phyloP scores from a whole-genome alignment of 2,329 filamentous ascomycete species.

The Penicillium sp. region DNA sequence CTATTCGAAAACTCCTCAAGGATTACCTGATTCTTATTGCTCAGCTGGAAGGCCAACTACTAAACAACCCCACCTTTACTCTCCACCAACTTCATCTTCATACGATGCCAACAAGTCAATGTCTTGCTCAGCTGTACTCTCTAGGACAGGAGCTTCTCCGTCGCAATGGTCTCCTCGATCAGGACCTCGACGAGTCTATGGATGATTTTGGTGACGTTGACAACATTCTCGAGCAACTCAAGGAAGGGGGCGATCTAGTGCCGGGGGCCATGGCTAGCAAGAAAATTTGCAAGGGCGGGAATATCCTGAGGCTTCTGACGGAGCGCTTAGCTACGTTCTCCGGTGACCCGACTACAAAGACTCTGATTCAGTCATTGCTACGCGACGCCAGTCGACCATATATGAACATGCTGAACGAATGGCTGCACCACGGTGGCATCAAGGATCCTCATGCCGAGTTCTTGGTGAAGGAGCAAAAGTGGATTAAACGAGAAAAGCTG shows the following conservation, averaged over 20 bases:
- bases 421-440: constrained; percentile 94
- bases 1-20: constrained; percentile 82
- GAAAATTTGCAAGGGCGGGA: constrained; percentile 94
- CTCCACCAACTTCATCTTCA: constrained; percentile 90
- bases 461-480: constrained; percentile 90
- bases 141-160: constrained; percentile 83
- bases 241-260: constrained; percentile 77
- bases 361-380: constrained; percentile 73
- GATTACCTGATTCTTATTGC: constrained; percentile 91
- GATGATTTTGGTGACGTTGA: constrained; percentile 82
- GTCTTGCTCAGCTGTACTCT: constrained; percentile 84
- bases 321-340: constrained; percentile 83
- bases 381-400: constrained; percentile 89
- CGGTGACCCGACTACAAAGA: constrained; percentile 82
- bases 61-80: constrained; percentile 85
- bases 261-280: constrained; percentile 76
- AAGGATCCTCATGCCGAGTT: constrained; percentile 93
- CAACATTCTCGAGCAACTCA: constrained; percentile 83
- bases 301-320: constrained; percentile 83
- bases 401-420: constrained; percentile 98
- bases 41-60: constrained; percentile 86
- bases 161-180: constrained; percentile 77
- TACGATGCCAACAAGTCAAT: constrained; percentile 82
- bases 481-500: constrained; percentile 81
- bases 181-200: constrained; percentile 63